phyloP scores from a whole-genome alignment of 2,329 filamentous ascomycete genomes.

The Coniochaeta pulveracea region DNA sequence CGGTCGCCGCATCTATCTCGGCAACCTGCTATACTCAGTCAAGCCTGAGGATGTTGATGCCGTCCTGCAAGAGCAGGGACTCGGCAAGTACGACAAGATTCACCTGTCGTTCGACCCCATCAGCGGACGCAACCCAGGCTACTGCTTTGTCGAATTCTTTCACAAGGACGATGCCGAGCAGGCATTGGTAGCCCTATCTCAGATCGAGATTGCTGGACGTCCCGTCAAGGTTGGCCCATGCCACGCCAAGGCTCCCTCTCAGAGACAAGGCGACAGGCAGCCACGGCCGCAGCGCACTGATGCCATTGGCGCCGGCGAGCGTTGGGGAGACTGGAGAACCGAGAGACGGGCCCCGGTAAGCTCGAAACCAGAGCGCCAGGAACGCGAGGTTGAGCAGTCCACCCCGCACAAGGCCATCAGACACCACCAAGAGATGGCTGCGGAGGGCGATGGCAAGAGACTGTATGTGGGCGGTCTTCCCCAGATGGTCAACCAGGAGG shows the following conservation, averaged over 20 bases:
- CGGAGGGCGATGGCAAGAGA: slow-evolving; percentile 23
- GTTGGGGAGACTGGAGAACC: slow-evolving; percentile 32
- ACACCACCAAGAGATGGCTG: slow-evolving; percentile 19
- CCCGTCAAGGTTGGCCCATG: slow-evolving; percentile 54
- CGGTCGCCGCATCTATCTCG: slow-evolving; percentile 43
- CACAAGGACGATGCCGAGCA: slow-evolving; percentile 42
- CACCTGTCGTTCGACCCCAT: slow-evolving; percentile 60
- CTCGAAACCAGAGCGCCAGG: too few species aligned
- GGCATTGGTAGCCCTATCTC: slow-evolving; percentile 46
- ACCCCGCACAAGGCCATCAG: slow-evolving; percentile 16
- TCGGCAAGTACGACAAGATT: slow-evolving; percentile 36
- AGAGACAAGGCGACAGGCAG: slow-evolving; percentile 8
- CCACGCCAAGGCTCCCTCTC: slow-evolving; percentile 33
- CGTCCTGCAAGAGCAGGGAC: slow-evolving; percentile 19
- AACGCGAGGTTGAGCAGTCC: slow-evolving; percentile 6
- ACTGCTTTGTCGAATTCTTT: slow-evolving; percentile 62
- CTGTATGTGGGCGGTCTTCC: slow-evolving; percentile 40
- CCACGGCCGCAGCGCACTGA: background rate
- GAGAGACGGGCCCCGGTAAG: background rate
- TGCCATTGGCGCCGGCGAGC: slow-evolving; percentile 13
- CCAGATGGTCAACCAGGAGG: slow-evolving; percentile 33
- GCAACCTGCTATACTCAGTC: slow-evolving; percentile 50
- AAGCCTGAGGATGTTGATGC: slow-evolving; percentile 23
- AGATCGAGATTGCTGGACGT: slow-evolving; percentile 42
- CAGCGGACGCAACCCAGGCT: slow-evolving; percentile 58